phyloP scores from a whole-genome alignment of 78 protist species.

The Chrysochromulina tobinii region DNA sequence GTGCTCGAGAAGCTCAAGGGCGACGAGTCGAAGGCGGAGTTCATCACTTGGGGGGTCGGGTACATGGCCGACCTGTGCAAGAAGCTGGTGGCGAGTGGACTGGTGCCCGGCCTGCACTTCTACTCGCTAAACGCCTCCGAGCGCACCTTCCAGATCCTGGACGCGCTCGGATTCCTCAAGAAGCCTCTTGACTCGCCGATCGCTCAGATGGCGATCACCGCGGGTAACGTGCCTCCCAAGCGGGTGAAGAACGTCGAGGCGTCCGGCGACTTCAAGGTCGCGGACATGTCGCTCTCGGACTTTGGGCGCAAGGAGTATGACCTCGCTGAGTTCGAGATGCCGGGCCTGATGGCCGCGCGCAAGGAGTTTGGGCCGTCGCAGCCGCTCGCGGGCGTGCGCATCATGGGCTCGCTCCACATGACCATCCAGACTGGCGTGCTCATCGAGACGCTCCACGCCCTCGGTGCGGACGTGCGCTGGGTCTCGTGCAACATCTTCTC shows the following conservation, averaged over 20 bases:
- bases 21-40: neutral
- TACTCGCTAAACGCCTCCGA: neutral
- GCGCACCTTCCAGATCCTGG: neutral
- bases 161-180: neutral
- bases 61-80: neutral
- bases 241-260: too few species aligned
- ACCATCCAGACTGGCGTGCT: slow-evolving; percentile 99
- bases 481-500: slow-evolving; percentile 99
- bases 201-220: too few species aligned
- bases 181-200: too few species aligned
- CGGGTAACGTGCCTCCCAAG: too few species aligned
- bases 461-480: slow-evolving; percentile 98
- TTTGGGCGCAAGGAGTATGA: slow-evolving; percentile 86
- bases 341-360: slow-evolving; percentile 97
- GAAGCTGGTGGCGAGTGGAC: neutral
- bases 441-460: slow-evolving; percentile 93
- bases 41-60: neutral
- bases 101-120: slow-evolving; percentile 25
- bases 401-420: slow-evolving; percentile 99
- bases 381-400: slow-evolving; percentile 89
- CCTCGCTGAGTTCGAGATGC: slow-evolving; percentile 97
- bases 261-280: slow-evolving; percentile 29
- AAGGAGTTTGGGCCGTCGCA: slow-evolving; percentile 85
- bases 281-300: slow-evolving; percentile 90
- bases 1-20: neutral